Evolutionary conservation across 2,329 filamentous ascomycete genomes (phyloP), one percentile per base, ranked within the genome.

Genomic region (Alternaria burnsii): DNA sequence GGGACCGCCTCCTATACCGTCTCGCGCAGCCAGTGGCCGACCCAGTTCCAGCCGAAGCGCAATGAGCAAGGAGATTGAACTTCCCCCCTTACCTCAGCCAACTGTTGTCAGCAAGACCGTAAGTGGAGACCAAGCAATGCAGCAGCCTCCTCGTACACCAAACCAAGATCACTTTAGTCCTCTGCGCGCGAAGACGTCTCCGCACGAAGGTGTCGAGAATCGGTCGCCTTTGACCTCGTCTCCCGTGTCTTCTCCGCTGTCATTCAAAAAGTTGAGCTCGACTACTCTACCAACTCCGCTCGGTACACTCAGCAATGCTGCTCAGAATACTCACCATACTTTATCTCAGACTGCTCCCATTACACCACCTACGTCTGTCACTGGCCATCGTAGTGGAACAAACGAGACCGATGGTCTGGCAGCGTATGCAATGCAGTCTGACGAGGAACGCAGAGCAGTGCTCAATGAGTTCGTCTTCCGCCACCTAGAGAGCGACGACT

Each of bases 381-480:
- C 44, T 9, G 50, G 41, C 10, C 24, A 52, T 4, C 48, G 47
- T 20, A 26, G 54, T 34, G 20, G 28, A 44, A 9, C 41, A 4
- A 50, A 58, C 41, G 34, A 55, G 8, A 38, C 52, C 32, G 63
- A 69, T 9, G 53, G 58, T 42, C 55, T 77, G 34, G 62, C 69
- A 26, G 54, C 57, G 8, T 84, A 82, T 59, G 76, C 76, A 2
- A 69, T 71, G 38, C 80, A 81, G 47, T 70, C 76, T 24, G 72
- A 76, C 16, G 79, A 83, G 20, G 71, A 75, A 34, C 79, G 85
- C 8, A 73, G 77, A 47, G 70, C 71, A 10, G 73, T 80, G 11
- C 68, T 87, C 18, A 82, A 85, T 53, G 74, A 83, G 24, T 85
- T 85, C 63, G 82, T 87, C 55, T 77, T 83, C 38, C 77, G 79